Percentiles rank a stretch among this genome's conserved stretches.
phyloP scores from a whole-genome alignment of 2,329 filamentous ascomycete genomes.

The Tolypocladium paradoxum region DNA sequence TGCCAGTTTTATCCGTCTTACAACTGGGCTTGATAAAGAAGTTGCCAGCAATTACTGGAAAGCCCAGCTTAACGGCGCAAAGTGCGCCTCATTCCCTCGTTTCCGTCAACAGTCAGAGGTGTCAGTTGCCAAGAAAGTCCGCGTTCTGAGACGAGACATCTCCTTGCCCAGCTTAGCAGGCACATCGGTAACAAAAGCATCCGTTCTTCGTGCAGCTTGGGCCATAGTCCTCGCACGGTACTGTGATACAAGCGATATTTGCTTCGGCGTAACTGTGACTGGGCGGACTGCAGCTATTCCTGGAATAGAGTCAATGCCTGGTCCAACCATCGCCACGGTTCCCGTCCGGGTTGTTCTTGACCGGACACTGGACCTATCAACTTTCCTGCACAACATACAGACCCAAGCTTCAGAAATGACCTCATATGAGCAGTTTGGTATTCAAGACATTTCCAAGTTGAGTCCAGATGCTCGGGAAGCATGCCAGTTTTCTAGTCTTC shows the following conservation, averaged over 20 bases:
- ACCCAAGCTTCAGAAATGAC: constrained; percentile 7
- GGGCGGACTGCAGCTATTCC: constrained; percentile 12
- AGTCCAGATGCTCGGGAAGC: background rate
- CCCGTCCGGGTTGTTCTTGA: constrained; percentile 5
- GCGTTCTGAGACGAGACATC: too few species aligned
- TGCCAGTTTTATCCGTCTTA: background rate
- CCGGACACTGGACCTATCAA: background rate
- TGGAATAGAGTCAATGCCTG: constrained; percentile 10
- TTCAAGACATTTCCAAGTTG: constrained; percentile 4
- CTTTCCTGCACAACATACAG: constrained; percentile 8
- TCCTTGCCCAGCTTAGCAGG: background rate
- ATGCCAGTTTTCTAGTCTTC: constrained; percentile 1
- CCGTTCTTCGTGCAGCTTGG: constrained; percentile 17
- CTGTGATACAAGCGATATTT: constrained; percentile 9
- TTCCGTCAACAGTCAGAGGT: background rate
- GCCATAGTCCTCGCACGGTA: constrained; percentile 10
- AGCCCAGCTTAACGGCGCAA: constrained; percentile 4
- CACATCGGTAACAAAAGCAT: constrained; percentile 8
- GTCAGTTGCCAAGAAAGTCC: too few species aligned
- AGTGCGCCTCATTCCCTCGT: constrained; percentile 4
- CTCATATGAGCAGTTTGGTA: constrained; percentile 8
- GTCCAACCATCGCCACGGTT: constrained; percentile 9
- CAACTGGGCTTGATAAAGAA: background rate
- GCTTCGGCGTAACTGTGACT: constrained; percentile 13
- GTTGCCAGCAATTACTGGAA: constrained; percentile 5